Evolutionary conservation across 257 asterid species (phyloP).

Genomic region (Solanum chiquidenum): DNA sequence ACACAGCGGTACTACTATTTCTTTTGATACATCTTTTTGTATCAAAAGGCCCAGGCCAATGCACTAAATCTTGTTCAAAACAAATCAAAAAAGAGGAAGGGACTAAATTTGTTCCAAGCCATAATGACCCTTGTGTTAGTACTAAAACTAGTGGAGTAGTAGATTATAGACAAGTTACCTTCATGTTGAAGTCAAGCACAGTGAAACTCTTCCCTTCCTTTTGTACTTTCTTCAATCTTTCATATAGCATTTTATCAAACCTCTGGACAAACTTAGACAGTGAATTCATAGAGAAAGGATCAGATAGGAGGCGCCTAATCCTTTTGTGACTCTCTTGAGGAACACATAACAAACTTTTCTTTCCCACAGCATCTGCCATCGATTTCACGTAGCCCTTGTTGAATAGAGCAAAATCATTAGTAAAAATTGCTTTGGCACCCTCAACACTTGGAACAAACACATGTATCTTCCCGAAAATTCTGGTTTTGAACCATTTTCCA

Average conservation of each 20-base stretch:
- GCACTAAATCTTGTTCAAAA: background rate
- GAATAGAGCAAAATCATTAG: constrained; percentile 42
- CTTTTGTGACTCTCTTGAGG: constrained; percentile 33
- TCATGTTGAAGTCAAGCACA: constrained; percentile 43
- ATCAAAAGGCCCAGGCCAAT: background rate
- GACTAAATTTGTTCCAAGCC: background rate
- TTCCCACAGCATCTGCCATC: constrained; percentile 47
- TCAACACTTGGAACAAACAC: constrained; percentile 45
- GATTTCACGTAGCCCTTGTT: constrained; percentile 49
- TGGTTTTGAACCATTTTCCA: constrained; percentile 54
- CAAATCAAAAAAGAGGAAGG: background rate
- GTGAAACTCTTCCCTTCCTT: constrained; percentile 30
- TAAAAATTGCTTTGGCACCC: constrained; percentile 33
- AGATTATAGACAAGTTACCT: constrained; percentile 13
- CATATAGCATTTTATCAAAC: constrained; percentile 23
- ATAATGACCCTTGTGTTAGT: background rate
- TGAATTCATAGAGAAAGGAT: constrained; percentile 54
- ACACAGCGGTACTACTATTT: background rate
- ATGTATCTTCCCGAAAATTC: constrained; percentile 39
- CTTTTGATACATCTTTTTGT: background rate
- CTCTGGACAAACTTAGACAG: constrained; percentile 32
- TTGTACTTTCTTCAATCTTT: constrained; percentile 25
- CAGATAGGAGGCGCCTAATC: constrained; percentile 35
- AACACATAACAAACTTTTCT: constrained; percentile 38
- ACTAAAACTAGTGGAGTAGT: background rate